Percentiles rank a stretch among this genome's conserved stretches.
Conservation (phyloP, 768 basidiomycete genomes). For the Trametes meyenii region DNA sequence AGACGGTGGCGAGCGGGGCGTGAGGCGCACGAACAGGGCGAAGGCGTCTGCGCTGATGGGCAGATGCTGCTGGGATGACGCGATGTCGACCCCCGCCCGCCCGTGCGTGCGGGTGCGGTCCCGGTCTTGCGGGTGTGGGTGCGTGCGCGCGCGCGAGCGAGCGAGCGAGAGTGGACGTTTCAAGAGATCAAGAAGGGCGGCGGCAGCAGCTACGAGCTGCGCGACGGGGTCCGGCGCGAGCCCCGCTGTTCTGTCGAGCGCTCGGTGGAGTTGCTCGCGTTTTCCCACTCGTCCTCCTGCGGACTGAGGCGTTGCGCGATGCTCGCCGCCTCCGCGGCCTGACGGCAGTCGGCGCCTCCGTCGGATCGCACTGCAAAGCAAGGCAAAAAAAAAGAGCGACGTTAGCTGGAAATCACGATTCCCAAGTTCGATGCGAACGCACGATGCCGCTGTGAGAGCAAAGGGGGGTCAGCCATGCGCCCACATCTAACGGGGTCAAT, state of each 20-base stretch:
- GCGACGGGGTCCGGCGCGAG: conserved; percentile 20
- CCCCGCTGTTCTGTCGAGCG: conserved; percentile 20
- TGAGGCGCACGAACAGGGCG: not conserved
- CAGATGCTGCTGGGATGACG: not conserved
- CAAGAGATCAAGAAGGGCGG: not conserved
- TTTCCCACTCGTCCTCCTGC: conserved; percentile 33
- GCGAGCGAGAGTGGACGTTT: not conserved
- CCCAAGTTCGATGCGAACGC: conserved; percentile 38
- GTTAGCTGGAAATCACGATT: conserved; percentile 24
- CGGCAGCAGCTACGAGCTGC: conserved; percentile 7
- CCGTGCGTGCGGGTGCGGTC: not conserved
- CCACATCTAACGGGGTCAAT: conserved; percentile 30
- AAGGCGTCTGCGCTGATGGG: not conserved
- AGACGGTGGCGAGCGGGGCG: not conserved
- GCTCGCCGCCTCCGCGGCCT: conserved; percentile 32
- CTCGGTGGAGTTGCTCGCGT: conserved; percentile 29
- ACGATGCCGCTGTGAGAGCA: conserved; percentile 68
- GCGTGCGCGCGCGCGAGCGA: not conserved
- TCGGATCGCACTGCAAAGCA: conserved; percentile 71
- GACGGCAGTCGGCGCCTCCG: conserved; percentile 77
- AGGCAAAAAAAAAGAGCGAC: conserved; percentile 25
- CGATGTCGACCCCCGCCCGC: not conserved
- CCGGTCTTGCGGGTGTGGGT: not conserved
- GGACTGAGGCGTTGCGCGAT: conserved; percentile 32
- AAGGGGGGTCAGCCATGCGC: conserved; percentile 25